These are phyloP conservation scores for Botrytis cinerea DNA, from an alignment of 2,329 filamentous ascomycete genomes.

Conservation along the genomic window DNA sequence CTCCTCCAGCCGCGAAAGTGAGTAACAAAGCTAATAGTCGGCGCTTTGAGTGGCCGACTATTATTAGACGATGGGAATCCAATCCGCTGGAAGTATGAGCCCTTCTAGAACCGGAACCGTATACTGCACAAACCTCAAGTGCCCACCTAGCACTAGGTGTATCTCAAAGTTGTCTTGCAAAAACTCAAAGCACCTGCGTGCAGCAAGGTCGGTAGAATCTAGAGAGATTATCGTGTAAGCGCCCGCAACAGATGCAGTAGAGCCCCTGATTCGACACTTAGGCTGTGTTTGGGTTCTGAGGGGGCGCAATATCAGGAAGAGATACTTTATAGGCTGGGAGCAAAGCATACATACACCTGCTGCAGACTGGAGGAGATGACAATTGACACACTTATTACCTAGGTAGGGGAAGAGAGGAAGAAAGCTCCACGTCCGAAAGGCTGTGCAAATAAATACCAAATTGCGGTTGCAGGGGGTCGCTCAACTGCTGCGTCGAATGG, in stretches of 20 bases:
- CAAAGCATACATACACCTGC: slow-evolving; percentile 8
- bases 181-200: neutral
- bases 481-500: neutral
- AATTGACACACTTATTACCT: neutral
- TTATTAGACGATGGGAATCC: neutral
- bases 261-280: neutral
- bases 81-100: neutral
- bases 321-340: neutral
- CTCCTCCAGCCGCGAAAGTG: neutral
- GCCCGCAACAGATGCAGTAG: neutral
- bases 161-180: neutral
- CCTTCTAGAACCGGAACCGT: neutral
- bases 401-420: neutral
- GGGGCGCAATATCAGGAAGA: neutral
- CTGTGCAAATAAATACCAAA: slow-evolving; percentile 24
- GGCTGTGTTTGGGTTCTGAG: neutral
- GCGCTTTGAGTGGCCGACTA: neutral
- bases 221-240: neutral
- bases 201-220: neutral
- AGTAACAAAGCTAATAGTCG: neutral
- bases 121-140: neutral
- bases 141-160: neutral
- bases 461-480: slow-evolving; percentile 14
- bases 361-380: slow-evolving; percentile 3
- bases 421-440: slow-evolving; percentile 9